A percentile compares a stretch with the other conserved stretches of the same genome.
Conservation (phyloP, 2,329 filamentous ascomycete species). For the Curvularia spicifera region DNA sequence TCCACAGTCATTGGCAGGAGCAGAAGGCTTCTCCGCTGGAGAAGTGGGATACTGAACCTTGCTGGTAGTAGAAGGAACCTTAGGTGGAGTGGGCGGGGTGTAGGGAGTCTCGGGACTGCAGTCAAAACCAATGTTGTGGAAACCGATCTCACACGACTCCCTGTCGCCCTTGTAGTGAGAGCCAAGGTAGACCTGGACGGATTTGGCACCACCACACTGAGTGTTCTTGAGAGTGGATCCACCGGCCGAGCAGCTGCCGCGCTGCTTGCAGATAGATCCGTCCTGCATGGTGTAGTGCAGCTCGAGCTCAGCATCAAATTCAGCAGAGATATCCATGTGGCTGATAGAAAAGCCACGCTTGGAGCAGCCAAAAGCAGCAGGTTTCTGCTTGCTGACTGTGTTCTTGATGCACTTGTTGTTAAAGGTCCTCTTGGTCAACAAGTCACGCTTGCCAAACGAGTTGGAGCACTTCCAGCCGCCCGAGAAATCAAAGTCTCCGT, state of each 20-base stretch:
- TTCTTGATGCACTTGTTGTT: constrained; percentile 53
- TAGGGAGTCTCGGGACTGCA: constrained; percentile 57
- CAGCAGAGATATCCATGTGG: constrained; percentile 73
- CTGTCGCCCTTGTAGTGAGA: constrained; percentile 55
- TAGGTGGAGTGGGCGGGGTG: constrained; percentile 28
- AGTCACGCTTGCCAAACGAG: constrained; percentile 66
- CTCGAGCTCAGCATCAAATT: constrained; percentile 79
- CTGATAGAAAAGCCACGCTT: constrained; percentile 73
- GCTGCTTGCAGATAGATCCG: constrained; percentile 81
- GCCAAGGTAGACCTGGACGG: constrained; percentile 73
- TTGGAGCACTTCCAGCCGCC: constrained; percentile 73
- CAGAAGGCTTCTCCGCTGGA: background rate
- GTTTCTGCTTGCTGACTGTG: constrained; percentile 58
- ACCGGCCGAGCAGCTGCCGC: constrained; percentile 64
- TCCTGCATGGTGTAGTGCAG: constrained; percentile 89
- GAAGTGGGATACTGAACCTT: constrained; percentile 15
- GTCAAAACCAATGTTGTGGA: constrained; percentile 78
- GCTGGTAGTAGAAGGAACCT: constrained; percentile 16
- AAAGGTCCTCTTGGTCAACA: constrained; percentile 54
- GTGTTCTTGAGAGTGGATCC: constrained; percentile 78
- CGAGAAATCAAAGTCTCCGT: constrained; percentile 69
- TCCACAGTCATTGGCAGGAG: constrained; percentile 10
- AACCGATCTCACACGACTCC: constrained; percentile 70
- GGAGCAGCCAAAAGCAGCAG: constrained; percentile 71
- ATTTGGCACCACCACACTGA: constrained; percentile 90